Conservation (phyloP, 192 early-diverging fungal species). For the Cetraspora pellucida region DNA sequence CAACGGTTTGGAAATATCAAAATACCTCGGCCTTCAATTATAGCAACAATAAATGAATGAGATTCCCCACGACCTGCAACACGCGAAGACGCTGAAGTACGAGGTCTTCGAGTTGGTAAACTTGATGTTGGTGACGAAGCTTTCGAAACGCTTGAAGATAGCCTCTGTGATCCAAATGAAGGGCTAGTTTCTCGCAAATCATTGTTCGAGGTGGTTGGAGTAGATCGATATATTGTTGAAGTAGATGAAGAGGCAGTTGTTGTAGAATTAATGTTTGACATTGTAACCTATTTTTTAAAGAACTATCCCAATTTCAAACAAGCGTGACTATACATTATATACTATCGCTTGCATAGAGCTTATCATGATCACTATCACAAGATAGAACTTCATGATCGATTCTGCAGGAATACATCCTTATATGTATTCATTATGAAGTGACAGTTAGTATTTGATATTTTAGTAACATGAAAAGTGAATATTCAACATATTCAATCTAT, state of each 20-base stretch:
- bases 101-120: constrained; percentile 11
- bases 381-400: no score
- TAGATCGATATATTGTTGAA: background rate
- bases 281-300: no score
- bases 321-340: no score
- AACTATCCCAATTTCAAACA: no score
- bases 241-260: background rate
- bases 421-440: no score
- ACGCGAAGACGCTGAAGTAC: constrained; percentile 13
- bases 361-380: no score
- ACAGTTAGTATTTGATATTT: no score
- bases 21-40: constrained; percentile 55
- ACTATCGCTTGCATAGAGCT: no score
- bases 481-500: no score
- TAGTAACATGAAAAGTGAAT: no score
- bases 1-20: background rate
- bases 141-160: background rate
- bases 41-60: constrained; percentile 44
- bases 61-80: constrained; percentile 15
- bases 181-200: background rate
- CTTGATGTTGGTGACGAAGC: constrained; percentile 22
- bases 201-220: background rate
- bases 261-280: no score
- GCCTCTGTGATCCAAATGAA: background rate
- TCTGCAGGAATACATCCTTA: no score